A percentile compares a stretch with the other conserved stretches of the same genome.
phyloP scores from a whole-genome alignment of 1,284 basidiomycete species.

The Tylopilus sp. region DNA sequence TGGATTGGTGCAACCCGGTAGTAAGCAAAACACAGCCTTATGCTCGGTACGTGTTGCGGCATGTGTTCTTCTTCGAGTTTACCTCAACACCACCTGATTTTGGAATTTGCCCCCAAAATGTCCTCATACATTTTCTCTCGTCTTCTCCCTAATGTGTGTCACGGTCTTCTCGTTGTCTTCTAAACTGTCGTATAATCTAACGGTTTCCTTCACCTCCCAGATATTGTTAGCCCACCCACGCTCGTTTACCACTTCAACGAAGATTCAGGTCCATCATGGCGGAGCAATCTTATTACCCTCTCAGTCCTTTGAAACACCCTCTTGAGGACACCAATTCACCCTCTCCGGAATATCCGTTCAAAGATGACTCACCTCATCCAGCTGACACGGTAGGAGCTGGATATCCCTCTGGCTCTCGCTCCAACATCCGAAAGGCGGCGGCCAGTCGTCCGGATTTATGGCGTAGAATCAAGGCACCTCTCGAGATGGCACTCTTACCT shows the following conservation, averaged over 20 bases:
- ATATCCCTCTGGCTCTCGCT: not conserved
- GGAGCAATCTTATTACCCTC: constrained; percentile 21
- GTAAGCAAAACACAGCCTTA: not conserved
- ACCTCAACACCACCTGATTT: not conserved
- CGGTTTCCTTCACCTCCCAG: not conserved
- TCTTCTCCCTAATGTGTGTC: constrained; percentile 1
- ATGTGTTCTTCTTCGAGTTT: too few species aligned
- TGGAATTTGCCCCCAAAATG: not conserved
- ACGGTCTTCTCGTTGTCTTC: not conserved
- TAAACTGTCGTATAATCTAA: not conserved
- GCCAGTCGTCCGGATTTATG: constrained; percentile 7
- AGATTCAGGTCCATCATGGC: constrained; percentile 11
- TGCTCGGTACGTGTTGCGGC: too few species aligned
- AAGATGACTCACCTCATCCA: not conserved
- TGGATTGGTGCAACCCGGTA: too few species aligned
- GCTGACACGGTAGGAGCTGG: not conserved
- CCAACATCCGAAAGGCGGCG: constrained; percentile 1
- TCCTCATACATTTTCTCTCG: not conserved
- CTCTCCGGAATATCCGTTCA: not conserved
- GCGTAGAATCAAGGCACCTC: constrained; percentile 7
- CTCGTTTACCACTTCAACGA: constrained; percentile 7
- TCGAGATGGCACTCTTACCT: constrained; percentile 22
- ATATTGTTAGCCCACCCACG: constrained; percentile 1
- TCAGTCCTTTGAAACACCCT: constrained; percentile 10
- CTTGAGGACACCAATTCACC: not conserved